A percentile compares a stretch with the other conserved stretches of the same genome.
Conservation (phyloP, 2,329 filamentous ascomycete genomes). For the Cercospora berteroae region DNA sequence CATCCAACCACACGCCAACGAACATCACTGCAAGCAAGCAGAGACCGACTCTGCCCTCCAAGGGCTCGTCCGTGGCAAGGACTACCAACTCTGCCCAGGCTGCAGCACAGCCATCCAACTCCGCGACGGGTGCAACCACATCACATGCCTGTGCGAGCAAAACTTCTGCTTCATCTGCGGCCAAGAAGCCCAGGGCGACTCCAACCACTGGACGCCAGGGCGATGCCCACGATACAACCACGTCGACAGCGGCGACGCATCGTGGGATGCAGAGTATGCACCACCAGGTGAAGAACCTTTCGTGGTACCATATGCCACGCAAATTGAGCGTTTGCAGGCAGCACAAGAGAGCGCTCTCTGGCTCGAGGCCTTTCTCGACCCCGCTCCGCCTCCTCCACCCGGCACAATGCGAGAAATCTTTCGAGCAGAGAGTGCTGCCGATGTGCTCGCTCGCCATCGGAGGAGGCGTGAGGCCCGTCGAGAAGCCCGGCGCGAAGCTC, state of each 20-base stretch:
- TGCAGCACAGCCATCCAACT: conserved; percentile 10
- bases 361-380: neutral
- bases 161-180: conserved; percentile 20
- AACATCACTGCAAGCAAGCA: neutral
- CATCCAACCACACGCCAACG: neutral
- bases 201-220: conserved; percentile 7
- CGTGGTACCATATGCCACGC: neutral
- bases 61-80: conserved; percentile 17
- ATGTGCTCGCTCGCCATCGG: neutral
- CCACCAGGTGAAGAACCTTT: neutral
- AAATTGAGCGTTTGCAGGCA: neutral
- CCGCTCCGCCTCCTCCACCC: neutral
- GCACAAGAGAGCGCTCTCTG: neutral
- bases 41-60: neutral
- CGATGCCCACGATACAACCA: conserved; percentile 12
- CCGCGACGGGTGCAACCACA: conserved; percentile 17
- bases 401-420: neutral
- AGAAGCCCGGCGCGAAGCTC: neutral
- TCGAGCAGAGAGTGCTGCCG: neutral
- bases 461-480: neutral
- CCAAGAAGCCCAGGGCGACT: neutral
- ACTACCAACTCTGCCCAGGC: conserved; percentile 23
- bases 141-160: conserved; percentile 5
- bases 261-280: neutral
- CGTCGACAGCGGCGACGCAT: neutral